These are phyloP conservation scores for Eragrostis nindensis DNA, from an alignment of 176 grass and related monocot genomes.

Conservation along the genomic window DNA sequence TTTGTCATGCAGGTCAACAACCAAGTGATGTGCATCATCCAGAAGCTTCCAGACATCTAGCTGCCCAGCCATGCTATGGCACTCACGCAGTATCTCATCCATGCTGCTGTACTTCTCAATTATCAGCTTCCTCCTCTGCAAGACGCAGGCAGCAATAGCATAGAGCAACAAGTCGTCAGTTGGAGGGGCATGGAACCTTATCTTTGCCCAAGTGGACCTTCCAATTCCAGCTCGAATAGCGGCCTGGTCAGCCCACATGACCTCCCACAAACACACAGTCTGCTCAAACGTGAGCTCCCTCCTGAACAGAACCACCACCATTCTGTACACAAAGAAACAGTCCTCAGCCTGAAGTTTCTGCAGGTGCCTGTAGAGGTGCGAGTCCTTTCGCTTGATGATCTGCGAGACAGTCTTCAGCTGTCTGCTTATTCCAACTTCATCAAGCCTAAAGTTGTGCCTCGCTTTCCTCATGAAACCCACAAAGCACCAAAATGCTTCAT, in stretches of 20 bases:
- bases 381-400: slow-evolving; percentile 89
- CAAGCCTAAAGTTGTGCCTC: slow-evolving; percentile 91
- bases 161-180: slow-evolving; percentile 91
- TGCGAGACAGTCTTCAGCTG: slow-evolving; percentile 90
- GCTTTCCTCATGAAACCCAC: slow-evolving; percentile 97
- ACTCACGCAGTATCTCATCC: slow-evolving; percentile 93
- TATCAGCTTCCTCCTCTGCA: slow-evolving; percentile 90
- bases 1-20: slow-evolving; percentile 88
- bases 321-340: slow-evolving; percentile 95
- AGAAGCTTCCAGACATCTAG: slow-evolving; percentile 93
- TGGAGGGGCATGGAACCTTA: slow-evolving; percentile 82
- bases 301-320: slow-evolving; percentile 94
- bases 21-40: slow-evolving; percentile 83
- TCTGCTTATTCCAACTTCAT: slow-evolving; percentile 82
- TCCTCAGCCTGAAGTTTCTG: slow-evolving; percentile 95
- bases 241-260: slow-evolving; percentile 96
- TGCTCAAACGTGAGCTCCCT: slow-evolving; percentile 95
- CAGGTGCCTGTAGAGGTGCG: slow-evolving; percentile 77
- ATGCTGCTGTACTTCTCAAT: slow-evolving; percentile 91
- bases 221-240: slow-evolving; percentile 81
- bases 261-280: slow-evolving; percentile 90
- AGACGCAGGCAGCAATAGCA: slow-evolving; percentile 84
- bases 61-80: slow-evolving; percentile 83
- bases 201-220: slow-evolving; percentile 74
- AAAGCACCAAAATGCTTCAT: slow-evolving; percentile 97